Percentiles rank a stretch among this genome's conserved stretches.
Evolutionary conservation across 306 rosid species (phyloP).

Genomic region (Urtica urens): DNA sequence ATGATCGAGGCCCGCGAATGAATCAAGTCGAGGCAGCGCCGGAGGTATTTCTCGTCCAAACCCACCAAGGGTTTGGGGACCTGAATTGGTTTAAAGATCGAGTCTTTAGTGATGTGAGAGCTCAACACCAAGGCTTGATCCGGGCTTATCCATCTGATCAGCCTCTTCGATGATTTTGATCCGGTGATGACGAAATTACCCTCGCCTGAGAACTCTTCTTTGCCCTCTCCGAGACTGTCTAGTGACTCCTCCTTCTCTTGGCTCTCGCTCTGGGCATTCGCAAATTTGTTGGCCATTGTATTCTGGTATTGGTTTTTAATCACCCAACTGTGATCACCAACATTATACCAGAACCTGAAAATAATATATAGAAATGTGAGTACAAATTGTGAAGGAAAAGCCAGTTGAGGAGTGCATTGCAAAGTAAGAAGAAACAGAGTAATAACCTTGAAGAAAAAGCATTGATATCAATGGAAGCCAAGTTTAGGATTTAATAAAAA

Average conservation of each 20-base stretch:
- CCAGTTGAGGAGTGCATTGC: too few species aligned
- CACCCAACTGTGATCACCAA: conserved; percentile 19
- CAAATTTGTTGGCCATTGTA: conserved; percentile 35
- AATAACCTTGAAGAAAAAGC: conserved; percentile 4
- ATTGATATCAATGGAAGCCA: too few species aligned
- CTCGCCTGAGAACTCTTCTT: conserved; percentile 32
- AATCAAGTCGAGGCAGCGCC: conserved; percentile 65
- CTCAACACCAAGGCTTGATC: conserved; percentile 36
- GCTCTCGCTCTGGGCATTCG: conserved; percentile 28
- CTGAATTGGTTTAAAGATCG: conserved; percentile 29
- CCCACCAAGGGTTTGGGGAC: conserved; percentile 76
- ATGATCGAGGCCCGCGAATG: conserved; percentile 50
- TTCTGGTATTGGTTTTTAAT: conserved; percentile 31
- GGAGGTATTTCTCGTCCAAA: conserved; percentile 68
- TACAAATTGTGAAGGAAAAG: too few species aligned
- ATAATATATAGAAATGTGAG: neutral
- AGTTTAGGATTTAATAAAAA: too few species aligned
- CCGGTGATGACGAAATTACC: conserved; percentile 27
- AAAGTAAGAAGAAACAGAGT: neutral
- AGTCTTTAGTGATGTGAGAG: conserved; percentile 36
- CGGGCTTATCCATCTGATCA: conserved; percentile 42
- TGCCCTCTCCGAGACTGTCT: conserved; percentile 26
- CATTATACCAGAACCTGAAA: conserved; percentile 10
- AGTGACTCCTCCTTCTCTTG: conserved; percentile 28
- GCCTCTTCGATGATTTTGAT: conserved; percentile 40